Base-by-base conservation (phyloP, 345 rosid genomes). In the Erysimum cheiranthoides region DNA sequence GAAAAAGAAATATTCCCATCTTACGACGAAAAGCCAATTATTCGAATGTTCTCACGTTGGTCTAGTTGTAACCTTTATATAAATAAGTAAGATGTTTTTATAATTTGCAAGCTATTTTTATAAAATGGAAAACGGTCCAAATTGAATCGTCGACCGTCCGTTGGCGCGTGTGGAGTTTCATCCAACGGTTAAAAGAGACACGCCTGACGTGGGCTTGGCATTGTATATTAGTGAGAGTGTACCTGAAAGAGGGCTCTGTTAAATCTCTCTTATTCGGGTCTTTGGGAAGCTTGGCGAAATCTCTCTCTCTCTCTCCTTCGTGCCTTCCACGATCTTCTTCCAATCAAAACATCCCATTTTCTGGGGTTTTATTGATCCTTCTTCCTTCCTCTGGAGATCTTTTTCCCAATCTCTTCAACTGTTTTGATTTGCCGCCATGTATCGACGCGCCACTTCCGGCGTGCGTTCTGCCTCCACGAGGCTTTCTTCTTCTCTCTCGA, bases 381-480 rank as follows among this genome's bases (percentile, higher is more conserved):
- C 51, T 59, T 38, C 35, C 32, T 50, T 50, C 38, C 18, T 60
- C 57, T 32, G 61, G 6, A 5, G 27, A 13, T 21, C 25, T 30
- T 62, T 62, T 40, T 16, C 7, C 39, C 10, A 32, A n/a, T 56
- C 53, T 43, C 14, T 21, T 25, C 2, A 1, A 27, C 43, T 63
- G 60, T 27, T 70, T 70, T 64, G 72, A 53, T 71, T 50, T 30
- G 57, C 42, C 34, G 78, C 36, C 57, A 74, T 79, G 79, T 74
- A 70, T 57, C 69, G 75, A 66, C 73, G 75, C 65, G 70, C 85
- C 43, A 75, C 78, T 14, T 66, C 84, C 69, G 71, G 75, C 58
- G 79, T 77, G 4, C 88, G 86, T 10, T 79, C 79, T 8, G 85
- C 83, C 12, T 63, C 84, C 13, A n/a, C 65, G 13, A 74, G 78